Evolutionary conservation across 164 flowering plant genomes (phyloP), one percentile per base, ranked within the genome.

Genomic region (Nymphaea colorata): DNA sequence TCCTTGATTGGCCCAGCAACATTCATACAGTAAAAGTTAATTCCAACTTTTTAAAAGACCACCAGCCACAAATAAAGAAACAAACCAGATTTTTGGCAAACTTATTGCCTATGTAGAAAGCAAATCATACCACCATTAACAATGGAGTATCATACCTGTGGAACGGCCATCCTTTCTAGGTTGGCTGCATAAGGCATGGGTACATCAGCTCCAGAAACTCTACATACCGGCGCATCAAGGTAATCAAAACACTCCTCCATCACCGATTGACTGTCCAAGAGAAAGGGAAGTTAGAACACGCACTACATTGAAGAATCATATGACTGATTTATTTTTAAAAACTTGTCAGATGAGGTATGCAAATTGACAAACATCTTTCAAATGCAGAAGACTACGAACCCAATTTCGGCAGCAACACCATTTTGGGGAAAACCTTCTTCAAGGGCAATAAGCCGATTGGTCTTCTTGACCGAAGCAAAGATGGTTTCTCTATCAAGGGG

Each of bases 351-450:
- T 6, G 5, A 17, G 6, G 25, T 12, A n/a, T 17, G n/a, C 64
- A 61, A 4, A 2, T 17, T 2, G 41, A 61, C n/a, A 61, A 36
- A 61, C 8, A 61, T 17, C 41, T 61, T 7, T 3, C 16, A 61
- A 61, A 41, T 61, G 64, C 16, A 55, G 64, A 66, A 67, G 36
- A 43, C 51, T 41, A 43, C 75, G 59, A 71, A 88, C 99, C 99
- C 90, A 75, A 94, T 94, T 79, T 94, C 99, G 64, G 98, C 96
- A 7, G 98, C 96, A 72, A 94, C 94, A 66, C 98, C 98, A 75
- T 91, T 96, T 76, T 94, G 99, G 66, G 98, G 99, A 69, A 91
- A 86, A 41, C 96, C 99, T 82, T 94, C 99, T 73, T 94, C 99
- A 44, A 91, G 85, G 3, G 99, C 91, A 7, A 94, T 89, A 44